Evolutionary conservation across 2,329 filamentous ascomycete genomes (phyloP).

Genomic region (Hypoxylon sp.): DNA sequence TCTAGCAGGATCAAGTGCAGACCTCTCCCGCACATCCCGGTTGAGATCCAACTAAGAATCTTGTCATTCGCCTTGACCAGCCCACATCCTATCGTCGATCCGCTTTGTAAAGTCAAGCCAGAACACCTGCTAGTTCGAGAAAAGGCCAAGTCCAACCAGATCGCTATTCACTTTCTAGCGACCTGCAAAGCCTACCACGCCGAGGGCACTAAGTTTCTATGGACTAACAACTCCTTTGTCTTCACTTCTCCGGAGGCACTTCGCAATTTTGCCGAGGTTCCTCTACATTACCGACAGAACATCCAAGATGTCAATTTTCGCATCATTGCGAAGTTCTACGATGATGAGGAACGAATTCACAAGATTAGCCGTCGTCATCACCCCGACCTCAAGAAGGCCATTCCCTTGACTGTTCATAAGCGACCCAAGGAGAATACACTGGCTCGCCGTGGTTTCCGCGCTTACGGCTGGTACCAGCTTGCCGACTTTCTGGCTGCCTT

Average conservation of each 20-base stretch:
- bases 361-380: conserved; percentile 60
- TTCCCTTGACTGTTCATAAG: conserved; percentile 58
- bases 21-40: conserved; percentile 61
- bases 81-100: conserved; percentile 65
- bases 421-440: conserved; percentile 62
- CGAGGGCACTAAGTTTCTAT: conserved; percentile 65
- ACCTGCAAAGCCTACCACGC: conserved; percentile 64
- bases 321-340: conserved; percentile 68
- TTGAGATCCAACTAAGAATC: conserved; percentile 66
- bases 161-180: conserved; percentile 66
- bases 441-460: conserved; percentile 65
- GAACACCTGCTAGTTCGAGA: conserved; percentile 62
- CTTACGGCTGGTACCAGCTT: conserved; percentile 68
- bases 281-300: conserved; percentile 57
- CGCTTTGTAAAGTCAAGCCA: conserved; percentile 60
- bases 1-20: conserved; percentile 37
- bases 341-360: conserved; percentile 61
- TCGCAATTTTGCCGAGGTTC: conserved; percentile 63
- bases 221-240: conserved; percentile 66
- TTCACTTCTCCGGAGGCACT: conserved; percentile 68
- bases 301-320: conserved; percentile 65
- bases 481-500: conserved; percentile 66
- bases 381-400: conserved; percentile 57
- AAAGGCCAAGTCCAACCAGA: conserved; percentile 59
- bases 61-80: conserved; percentile 66